Evolutionary conservation across 2,329 filamentous ascomycete species (phyloP), one percentile per base, ranked within the genome.

Genomic region (Trichoderma lentiforme): DNA sequence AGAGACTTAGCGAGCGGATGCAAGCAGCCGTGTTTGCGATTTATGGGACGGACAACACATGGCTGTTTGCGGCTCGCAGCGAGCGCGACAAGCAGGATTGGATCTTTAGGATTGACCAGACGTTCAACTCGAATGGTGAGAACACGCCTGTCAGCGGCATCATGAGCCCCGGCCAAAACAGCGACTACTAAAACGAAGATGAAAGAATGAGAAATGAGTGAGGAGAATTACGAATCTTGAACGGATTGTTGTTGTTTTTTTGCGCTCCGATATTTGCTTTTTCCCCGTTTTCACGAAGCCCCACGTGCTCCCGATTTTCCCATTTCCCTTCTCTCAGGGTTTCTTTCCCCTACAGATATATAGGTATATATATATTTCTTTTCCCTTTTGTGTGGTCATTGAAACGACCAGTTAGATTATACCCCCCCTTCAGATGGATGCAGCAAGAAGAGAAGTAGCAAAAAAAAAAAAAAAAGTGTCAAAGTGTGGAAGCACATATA

Each of bases 1-100:
- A 85, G 71, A 84, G 86, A 30, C 82, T 90, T 30, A 88, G 85
- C 78, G 87, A 89, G 78, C 81, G 89, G 81, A 83, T 87, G 81
- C 87, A 89, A 77, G 87, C 90, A 4, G 92, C 92, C 75, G 93
- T 98, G 53, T 99, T 97, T 86, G 96, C 96, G 14, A 89, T 99
- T 65, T 99, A 98, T 79, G 95, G 93, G 56, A 93, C 92, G 73
- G 92, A 96, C 80, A 98, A 98, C 81, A 97, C 95, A 36, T 99
- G 95, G 88, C 86, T 99, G 53, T 98, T 99, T 81, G 93, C 94
- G 15, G 93, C 94, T 28, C 88, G 94, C 72, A 95, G 90, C 77
- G 95, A 98, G 83, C 88, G 91, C 63, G 95, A 98, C 81, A 97
- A 98, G 85, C 91, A 95, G 76, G 96, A 98, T 80, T 99, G 96